phyloP scores from a whole-genome alignment of 1,284 basidiomycete genomes.

The Ganoderma meredithae region DNA sequence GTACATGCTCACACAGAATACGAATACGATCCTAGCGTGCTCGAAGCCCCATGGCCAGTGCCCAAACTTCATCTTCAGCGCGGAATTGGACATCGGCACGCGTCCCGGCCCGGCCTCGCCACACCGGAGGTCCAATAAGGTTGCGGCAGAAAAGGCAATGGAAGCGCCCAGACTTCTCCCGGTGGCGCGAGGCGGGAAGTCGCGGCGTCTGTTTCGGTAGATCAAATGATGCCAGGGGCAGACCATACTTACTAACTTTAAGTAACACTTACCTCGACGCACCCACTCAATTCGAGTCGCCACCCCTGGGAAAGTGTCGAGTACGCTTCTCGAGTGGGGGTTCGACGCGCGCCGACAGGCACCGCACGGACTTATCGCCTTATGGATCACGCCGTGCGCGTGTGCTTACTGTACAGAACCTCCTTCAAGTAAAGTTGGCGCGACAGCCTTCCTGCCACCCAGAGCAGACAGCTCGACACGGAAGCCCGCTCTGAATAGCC shows the following conservation, averaged over 20 bases:
- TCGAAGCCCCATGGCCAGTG: no score
- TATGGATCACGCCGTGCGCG: background rate
- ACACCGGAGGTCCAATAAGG: background rate
- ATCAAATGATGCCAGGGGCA: no score
- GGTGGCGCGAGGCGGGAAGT: no score
- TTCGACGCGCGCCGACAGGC: background rate
- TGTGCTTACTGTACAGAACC: background rate
- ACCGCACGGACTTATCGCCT: constrained; percentile 2
- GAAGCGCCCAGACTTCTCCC: background rate
- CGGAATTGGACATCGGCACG: no score
- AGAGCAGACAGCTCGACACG: no score
- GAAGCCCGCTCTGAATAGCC: no score
- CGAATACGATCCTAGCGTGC: no score
- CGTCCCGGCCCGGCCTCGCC: no score
- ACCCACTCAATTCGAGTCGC: background rate
- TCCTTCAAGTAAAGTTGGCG: background rate
- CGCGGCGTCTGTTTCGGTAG: background rate
- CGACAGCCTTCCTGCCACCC: background rate
- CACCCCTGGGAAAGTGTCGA: background rate
- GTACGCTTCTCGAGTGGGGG: background rate
- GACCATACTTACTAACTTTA: no score
- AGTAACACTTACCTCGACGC: no score
- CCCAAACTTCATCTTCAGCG: no score
- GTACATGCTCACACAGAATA: no score
- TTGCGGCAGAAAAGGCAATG: background rate